Percentiles rank a stretch among this genome's conserved stretches.
Evolutionary conservation across 1,139 yeast species (phyloP).

Genomic region (Debaryomycetaceae sp.): DNA sequence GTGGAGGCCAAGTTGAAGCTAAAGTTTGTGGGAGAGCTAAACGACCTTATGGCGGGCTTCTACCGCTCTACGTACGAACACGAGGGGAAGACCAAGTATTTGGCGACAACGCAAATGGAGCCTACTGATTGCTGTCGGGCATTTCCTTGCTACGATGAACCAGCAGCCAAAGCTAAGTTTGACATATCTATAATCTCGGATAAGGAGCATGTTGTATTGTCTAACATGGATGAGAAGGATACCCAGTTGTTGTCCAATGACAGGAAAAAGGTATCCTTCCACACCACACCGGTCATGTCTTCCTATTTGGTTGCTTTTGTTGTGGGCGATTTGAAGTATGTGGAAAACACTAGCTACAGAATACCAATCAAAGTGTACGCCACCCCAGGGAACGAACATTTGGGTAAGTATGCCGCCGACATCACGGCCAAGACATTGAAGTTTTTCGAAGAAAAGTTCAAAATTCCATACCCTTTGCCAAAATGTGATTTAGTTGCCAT

Average conservation of each 20-base stretch:
- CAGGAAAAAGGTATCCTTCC: constrained; percentile 48
- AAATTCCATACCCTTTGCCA: constrained; percentile 57
- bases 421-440: constrained; percentile 52
- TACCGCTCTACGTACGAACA: constrained; percentile 68
- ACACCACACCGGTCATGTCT: constrained; percentile 69
- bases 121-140: constrained; percentile 89
- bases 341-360: constrained; percentile 61
- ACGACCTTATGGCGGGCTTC: constrained; percentile 85
- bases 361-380: constrained; percentile 59
- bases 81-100: constrained; percentile 58
- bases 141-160: constrained; percentile 89
- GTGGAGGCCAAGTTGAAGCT: constrained; percentile 44
- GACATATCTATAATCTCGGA: constrained; percentile 62
- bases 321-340: constrained; percentile 71
- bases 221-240: constrained; percentile 72
- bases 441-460: constrained; percentile 50
- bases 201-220: constrained; percentile 59
- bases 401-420: constrained; percentile 48
- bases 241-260: constrained; percentile 42
- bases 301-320: constrained; percentile 79
- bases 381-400: constrained; percentile 48
- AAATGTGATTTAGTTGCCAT: constrained; percentile 57
- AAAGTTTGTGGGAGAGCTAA: constrained; percentile 66
- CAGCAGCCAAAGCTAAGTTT: constrained; percentile 76
- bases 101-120: constrained; percentile 87